phyloP scores from a whole-genome alignment of 129 eudicot genomes.

The Helianthus annuus region HanXRQr2.0-SUNRISE NC_035439.2:142425585-142426084 shows the following conservation, averaged over 20 bases:
- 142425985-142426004: slow-evolving; percentile 61
- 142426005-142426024: slow-evolving; percentile 48
- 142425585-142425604: too few species aligned
- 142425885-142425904: slow-evolving; percentile 15
- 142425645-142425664: too few species aligned
- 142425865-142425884: background rate
- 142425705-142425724: too few species aligned
- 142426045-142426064: slow-evolving; percentile 35
- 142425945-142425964: slow-evolving; percentile 58
- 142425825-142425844: slow-evolving; percentile 1
- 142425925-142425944: slow-evolving; percentile 39
- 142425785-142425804: background rate
- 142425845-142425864: slow-evolving; percentile 15
- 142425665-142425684: too few species aligned
- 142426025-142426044: slow-evolving; percentile 41
- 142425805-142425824: background rate
- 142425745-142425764: too few species aligned
- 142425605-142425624: too few species aligned
- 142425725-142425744: too few species aligned
- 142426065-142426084: slow-evolving; percentile 38
- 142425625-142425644: too few species aligned
- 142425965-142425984: slow-evolving; percentile 27
- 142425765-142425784: background rate
- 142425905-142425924: slow-evolving; percentile 19
- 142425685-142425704: too few species aligned